phyloP scores from a whole-genome alignment of 177 flowering plant genomes.

The Vitis hybrid region DNA sequence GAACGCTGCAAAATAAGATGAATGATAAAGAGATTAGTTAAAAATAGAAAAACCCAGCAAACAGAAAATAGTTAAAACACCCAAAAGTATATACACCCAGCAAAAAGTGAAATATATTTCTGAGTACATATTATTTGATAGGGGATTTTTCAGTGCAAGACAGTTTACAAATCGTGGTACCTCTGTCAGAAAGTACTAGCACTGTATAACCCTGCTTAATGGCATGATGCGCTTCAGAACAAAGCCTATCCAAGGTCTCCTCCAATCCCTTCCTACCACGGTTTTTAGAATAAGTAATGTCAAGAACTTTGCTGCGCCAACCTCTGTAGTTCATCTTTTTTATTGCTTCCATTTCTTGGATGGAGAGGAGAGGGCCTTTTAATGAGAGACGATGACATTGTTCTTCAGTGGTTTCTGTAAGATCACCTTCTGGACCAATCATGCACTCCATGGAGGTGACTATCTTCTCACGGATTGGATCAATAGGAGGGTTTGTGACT shows the following conservation, averaged over 20 bases:
- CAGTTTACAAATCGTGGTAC: conserved; percentile 32
- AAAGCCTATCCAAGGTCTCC: conserved; percentile 87
- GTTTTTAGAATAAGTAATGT: conserved; percentile 76
- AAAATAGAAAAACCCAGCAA: no score
- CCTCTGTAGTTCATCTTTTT: conserved; percentile 91
- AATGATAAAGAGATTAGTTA: neutral
- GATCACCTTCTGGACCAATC: conserved; percentile 99
- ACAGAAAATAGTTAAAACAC: no score
- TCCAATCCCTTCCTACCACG: conserved; percentile 89
- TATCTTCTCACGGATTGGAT: conserved; percentile 99
- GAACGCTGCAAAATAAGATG: conserved; percentile 54
- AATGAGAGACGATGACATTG: conserved; percentile 94
- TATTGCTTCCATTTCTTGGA: conserved; percentile 87
- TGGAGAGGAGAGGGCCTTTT: conserved; percentile 83
- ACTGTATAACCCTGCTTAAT: conserved; percentile 86
- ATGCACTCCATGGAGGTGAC: conserved; percentile 99
- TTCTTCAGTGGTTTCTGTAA: conserved; percentile 91
- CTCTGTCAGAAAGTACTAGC: conserved; percentile 94
- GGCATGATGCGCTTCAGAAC: conserved; percentile 81
- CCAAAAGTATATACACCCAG: no score
- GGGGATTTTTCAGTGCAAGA: neutral
- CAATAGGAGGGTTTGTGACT: conserved; percentile 99
- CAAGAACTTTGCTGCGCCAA: conserved; percentile 92
- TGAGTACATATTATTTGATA: neutral
- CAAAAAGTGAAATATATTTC: no score